Evolutionary conservation across 2,329 filamentous ascomycete species (phyloP).

Genomic region (Phyllosticta ampelicida): DNA sequence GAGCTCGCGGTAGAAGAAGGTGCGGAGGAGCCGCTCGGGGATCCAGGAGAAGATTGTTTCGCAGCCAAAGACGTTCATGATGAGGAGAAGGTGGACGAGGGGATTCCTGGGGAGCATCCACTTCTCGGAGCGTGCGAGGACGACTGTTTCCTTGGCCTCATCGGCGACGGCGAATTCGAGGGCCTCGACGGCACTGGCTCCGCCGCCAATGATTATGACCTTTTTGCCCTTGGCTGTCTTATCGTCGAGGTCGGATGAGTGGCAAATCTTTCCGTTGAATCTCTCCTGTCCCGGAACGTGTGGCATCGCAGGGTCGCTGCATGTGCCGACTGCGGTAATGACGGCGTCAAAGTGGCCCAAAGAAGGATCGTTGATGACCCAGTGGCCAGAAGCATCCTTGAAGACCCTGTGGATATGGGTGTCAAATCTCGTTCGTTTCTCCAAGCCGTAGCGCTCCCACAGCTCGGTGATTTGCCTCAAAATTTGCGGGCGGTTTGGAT

Average conservation of each 20-base stretch:
- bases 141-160: slow-evolving; percentile 56
- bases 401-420: slow-evolving; percentile 59
- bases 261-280: slow-evolving; percentile 62
- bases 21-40: slow-evolving; percentile 62
- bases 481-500: slow-evolving; percentile 67
- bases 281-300: slow-evolving; percentile 57
- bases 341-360: slow-evolving; percentile 69
- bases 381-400: slow-evolving; percentile 55
- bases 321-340: slow-evolving; percentile 69
- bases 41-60: slow-evolving; percentile 69
- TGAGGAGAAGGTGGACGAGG: slow-evolving; percentile 60
- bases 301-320: slow-evolving; percentile 66
- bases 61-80: slow-evolving; percentile 68
- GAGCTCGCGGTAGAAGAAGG: slow-evolving; percentile 76
- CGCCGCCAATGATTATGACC: slow-evolving; percentile 65
- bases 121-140: slow-evolving; percentile 70
- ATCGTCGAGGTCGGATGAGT: slow-evolving; percentile 65
- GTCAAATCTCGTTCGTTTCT: slow-evolving; percentile 61
- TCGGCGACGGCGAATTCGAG: slow-evolving; percentile 65
- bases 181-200: slow-evolving; percentile 71
- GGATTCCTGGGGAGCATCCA: slow-evolving; percentile 81
- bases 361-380: slow-evolving; percentile 64
- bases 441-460: slow-evolving; percentile 65
- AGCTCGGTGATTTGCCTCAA: slow-evolving; percentile 58
- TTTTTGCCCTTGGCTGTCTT: slow-evolving; percentile 64